These are phyloP conservation scores for Coemansia sp. DNA, from an alignment of 192 early-diverging fungal genomes.

Conservation along the genomic window DNA sequence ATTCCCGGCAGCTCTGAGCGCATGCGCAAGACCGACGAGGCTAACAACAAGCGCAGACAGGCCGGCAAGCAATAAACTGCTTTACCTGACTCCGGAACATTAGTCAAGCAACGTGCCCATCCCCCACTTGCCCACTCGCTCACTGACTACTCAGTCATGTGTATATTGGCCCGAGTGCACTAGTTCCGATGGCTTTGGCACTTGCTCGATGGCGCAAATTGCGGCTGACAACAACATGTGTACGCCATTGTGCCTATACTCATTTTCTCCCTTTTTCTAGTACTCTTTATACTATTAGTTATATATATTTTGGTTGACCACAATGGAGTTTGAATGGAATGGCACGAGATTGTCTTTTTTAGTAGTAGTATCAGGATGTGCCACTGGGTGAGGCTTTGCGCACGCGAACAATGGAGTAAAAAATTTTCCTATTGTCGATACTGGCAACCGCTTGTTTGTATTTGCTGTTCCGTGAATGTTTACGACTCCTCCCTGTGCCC, in stretches of 20 bases:
- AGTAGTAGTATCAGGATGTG: neutral
- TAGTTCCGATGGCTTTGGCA: neutral
- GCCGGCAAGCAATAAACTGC: slow-evolving; percentile 37
- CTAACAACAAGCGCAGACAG: slow-evolving; percentile 37
- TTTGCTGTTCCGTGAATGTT: neutral
- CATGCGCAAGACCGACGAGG: slow-evolving; percentile 52
- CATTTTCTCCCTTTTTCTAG: neutral
- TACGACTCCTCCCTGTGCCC: neutral
- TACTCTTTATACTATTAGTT: neutral
- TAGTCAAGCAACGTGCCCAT: neutral
- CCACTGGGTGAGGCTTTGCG: neutral
- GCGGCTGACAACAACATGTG: neutral
- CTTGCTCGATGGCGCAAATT: neutral
- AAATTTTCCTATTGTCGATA: neutral
- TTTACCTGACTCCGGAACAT: neutral
- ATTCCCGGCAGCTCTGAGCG: slow-evolving; percentile 58
- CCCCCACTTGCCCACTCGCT: neutral
- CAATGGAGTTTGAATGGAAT: neutral
- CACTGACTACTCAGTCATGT: slow-evolving; percentile 2
- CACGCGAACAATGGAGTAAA: neutral
- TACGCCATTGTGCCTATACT: neutral
- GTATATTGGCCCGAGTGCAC: neutral
- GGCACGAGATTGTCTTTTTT: neutral
- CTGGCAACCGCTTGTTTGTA: neutral
- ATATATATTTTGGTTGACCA: neutral